Evolutionary conservation across 805 yeast species (phyloP), one percentile per base, ranked within the genome.

Genomic region (Candida anglica): DNA sequence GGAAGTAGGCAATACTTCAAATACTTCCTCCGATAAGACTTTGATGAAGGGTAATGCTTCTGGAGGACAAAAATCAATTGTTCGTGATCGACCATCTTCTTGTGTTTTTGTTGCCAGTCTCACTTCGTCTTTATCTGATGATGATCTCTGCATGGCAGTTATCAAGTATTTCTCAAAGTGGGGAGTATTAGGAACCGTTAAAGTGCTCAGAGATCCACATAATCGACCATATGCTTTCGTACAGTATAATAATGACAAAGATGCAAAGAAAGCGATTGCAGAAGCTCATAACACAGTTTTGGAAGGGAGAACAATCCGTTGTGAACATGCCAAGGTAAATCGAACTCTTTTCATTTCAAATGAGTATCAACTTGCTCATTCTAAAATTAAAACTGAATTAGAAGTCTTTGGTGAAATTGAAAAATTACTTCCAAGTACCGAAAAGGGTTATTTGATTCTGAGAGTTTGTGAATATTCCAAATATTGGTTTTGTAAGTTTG

Each of bases 191-290:
- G 69, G 79, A 2, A 63, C 81, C 15, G 94, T 86, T 11, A 88
- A 88, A 51, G 95, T 88, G 2, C 67, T 88, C 38, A 68, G 95
- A 34, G 96, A 88, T 60, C 77, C 83, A 11, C 69, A 78, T 15
- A 82, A 83, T 50, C 40, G 95, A 30, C 97, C 97, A 2, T 88
- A 88, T 59, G 96, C 96, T 0, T 88, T 88, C 69, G 95, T 88
- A 29, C 96, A 88, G 60, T 88, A 84, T 53, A 66, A 76, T 6
- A 75, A 65, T 37, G 93, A 83, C 42, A 65, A 60, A 6, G 91
- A 83, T 43, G 88, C 95, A 4, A 67, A 70, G 40, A 52, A 43
- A 4, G 96, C 96, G 1, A 71, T 87, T 34, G 58, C 53, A 14
- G 67, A 69, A 39, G 95, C 87, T 8, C 91, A 85, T 47, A 79